Evolutionary conservation across 768 basidiomycete species (phyloP).

Genomic region (Tulasnella sp.): DNA sequence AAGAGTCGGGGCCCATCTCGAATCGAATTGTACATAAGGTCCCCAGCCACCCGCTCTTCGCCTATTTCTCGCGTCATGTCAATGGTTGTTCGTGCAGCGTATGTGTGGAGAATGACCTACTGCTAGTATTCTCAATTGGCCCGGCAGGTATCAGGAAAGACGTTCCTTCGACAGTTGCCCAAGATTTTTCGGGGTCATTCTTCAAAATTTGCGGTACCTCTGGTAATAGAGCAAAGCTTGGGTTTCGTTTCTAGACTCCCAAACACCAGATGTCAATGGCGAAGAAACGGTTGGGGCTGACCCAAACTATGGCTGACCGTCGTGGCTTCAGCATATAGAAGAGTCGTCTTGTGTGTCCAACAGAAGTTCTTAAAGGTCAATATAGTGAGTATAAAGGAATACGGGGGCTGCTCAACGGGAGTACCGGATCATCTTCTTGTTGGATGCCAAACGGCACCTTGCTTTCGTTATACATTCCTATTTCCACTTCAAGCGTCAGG

Average conservation of each 20-base stretch:
- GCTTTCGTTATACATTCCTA: not conserved
- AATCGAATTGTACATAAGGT: not conserved
- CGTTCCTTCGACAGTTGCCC: not conserved
- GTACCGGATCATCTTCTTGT: conserved; percentile 13
- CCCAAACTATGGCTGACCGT: not conserved
- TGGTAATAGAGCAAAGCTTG: not conserved
- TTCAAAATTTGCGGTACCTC: not conserved
- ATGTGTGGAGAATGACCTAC: not conserved
- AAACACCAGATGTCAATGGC: not conserved
- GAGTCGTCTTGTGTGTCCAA: not conserved
- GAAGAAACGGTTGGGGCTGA: no score
- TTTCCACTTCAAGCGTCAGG: conserved; percentile 8
- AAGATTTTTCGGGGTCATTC: not conserved
- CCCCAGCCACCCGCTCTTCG: not conserved
- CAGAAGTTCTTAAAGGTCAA: not conserved
- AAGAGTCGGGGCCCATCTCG: not conserved
- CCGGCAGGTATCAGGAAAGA: not conserved
- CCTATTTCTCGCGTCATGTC: not conserved
- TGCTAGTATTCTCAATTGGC: not conserved
- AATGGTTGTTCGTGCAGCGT: not conserved
- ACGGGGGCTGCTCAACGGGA: not conserved
- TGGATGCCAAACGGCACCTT: not conserved
- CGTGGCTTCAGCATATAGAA: not conserved
- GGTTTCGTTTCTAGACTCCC: not conserved
- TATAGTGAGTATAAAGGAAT: not conserved